Evolutionary conservation across 371 early-diverging fungal species (phyloP), one percentile per base, ranked within the genome.

Genomic region (Actinomortierella wolfii): DNA sequence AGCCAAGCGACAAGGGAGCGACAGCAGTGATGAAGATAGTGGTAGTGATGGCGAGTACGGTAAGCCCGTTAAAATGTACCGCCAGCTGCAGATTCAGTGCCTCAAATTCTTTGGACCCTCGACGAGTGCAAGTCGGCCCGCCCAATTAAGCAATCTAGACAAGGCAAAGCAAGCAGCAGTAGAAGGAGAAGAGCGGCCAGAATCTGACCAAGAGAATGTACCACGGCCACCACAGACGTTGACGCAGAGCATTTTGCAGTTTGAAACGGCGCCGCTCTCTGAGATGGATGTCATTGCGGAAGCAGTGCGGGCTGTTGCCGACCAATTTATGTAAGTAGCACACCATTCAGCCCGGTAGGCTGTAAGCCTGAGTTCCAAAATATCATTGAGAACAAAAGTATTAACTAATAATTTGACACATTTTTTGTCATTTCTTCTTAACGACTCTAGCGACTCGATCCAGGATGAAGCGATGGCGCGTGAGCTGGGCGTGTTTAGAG

Each of bases 201-300:
- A 28, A 5, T 6, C 26, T 0, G 53, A 29, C 6, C 17, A 20
- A 6, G 58, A 54, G 14, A 40, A 2, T 1, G 43, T 15, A 1
- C 25, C 42, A 5, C 42, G 18, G n/a, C 17, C 62, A 4, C 14
- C 24, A 7, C 54, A 50, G 18, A 63, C 56, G 24, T 11, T 54
- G 13, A 54, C 63, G 15, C 74, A 73, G 21, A 51, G 64, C 20
- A 24, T 67, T 9, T 40, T 73, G 28, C 63, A 73, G 17, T 50
- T 73, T 18, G 74, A 73, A 2, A 53, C 51, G 3, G 60, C 74
- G 0, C 74, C 74, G 9, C 25, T 73, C 28, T 62, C 63, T 28
- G 74, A 73, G 51, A 73, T 73, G 74, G 74, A 73, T 46, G 74
- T 73, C 34, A 63, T 73, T 54, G 67, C 67, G 34, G 67, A 73